Conservation (phyloP, 2,329 filamentous ascomycete genomes). For the Talaromyces sp. region DNA sequence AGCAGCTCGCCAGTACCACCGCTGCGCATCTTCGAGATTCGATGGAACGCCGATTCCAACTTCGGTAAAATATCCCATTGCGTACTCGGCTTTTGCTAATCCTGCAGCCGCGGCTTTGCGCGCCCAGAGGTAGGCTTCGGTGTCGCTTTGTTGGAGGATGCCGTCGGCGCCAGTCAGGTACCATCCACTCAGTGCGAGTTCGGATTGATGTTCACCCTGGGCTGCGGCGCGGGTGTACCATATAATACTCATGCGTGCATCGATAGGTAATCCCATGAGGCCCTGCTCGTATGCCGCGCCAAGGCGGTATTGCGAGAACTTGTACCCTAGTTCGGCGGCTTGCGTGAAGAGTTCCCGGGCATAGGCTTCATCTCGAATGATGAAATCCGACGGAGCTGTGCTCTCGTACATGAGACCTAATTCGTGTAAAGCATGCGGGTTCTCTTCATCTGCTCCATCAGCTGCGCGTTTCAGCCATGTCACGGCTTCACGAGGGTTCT, state of each 20-base stretch:
- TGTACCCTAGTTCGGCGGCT: conserved; percentile 86
- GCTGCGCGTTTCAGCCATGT: conserved; percentile 92
- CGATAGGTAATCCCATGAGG: conserved; percentile 74
- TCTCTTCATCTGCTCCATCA: conserved; percentile 81
- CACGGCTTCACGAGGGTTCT: conserved; percentile 80
- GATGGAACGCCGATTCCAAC: conserved; percentile 84
- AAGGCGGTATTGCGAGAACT: conserved; percentile 88
- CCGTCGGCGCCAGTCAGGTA: conserved; percentile 89
- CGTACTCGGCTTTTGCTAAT: conserved; percentile 91
- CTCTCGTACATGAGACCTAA: conserved; percentile 64
- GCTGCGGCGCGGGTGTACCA: conserved; percentile 92
- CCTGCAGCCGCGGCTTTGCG: conserved; percentile 87
- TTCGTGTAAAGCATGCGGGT: conserved; percentile 93
- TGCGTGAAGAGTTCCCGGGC: conserved; percentile 78
- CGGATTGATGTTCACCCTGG: conserved; percentile 91
- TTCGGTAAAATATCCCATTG: conserved; percentile 97
- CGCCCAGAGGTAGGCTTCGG: conserved; percentile 95
- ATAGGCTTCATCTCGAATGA: conserved; percentile 79
- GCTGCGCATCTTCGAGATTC: conserved; percentile 90
- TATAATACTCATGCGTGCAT: conserved; percentile 79
- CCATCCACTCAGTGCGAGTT: conserved; percentile 83
- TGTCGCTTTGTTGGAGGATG: conserved; percentile 86
- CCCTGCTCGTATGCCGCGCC: conserved; percentile 90
- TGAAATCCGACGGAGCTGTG: conserved; percentile 62
- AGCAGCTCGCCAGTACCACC: conserved; percentile 97